Conservation (phyloP, 2,329 filamentous ascomycete genomes). For the Claviceps maximensis region DNA sequence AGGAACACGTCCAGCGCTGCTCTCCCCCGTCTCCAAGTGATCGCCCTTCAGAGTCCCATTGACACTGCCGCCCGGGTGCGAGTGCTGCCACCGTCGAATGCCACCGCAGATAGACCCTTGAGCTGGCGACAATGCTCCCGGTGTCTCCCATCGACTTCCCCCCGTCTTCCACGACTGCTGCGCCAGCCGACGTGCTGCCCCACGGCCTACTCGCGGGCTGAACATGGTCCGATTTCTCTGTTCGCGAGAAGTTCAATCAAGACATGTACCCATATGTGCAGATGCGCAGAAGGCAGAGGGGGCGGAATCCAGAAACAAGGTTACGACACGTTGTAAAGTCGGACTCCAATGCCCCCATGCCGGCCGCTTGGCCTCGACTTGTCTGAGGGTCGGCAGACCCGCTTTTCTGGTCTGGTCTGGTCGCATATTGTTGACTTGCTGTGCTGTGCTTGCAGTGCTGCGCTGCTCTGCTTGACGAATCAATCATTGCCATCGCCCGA, state of each 20-base stretch:
- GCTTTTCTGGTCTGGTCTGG: background rate
- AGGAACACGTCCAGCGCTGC: background rate
- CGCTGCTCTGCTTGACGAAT: too few species aligned
- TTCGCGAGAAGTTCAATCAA: background rate
- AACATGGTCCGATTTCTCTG: background rate
- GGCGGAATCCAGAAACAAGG: background rate
- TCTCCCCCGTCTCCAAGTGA: too few species aligned
- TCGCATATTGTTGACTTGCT: too few species aligned
- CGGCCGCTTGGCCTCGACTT: background rate
- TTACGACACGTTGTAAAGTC: background rate
- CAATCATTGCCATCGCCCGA: too few species aligned
- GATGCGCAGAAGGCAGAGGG: background rate
- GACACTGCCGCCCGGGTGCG: background rate
- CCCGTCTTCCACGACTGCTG: background rate
- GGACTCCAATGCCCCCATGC: background rate
- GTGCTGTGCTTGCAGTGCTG: too few species aligned
- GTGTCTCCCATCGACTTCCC: background rate
- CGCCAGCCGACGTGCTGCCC: slow-evolving; percentile 1
- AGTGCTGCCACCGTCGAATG: slow-evolving; percentile 2
- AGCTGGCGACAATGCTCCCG: background rate
- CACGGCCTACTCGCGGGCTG: background rate
- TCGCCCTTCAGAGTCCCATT: too few species aligned
- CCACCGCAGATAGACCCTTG: background rate
- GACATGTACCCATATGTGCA: background rate
- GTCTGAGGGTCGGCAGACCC: slow-evolving; percentile 1